Conservation (phyloP, 331 rosid genomes). For the Pyracantha coccinea region DNA sequence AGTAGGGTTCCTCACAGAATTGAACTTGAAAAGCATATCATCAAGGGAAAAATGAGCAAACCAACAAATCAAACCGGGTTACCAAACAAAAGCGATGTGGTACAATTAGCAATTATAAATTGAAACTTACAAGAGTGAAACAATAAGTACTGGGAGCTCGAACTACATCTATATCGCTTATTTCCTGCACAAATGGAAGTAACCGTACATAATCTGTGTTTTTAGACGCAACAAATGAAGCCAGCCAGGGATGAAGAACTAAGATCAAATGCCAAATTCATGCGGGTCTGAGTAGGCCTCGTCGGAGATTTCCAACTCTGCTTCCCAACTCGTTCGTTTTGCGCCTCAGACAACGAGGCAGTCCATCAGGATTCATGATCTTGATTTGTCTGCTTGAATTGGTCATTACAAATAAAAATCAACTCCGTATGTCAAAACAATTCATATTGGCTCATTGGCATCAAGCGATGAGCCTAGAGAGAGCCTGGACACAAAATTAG, state of each 20-base stretch:
- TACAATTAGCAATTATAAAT: constrained; percentile 1
- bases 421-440: constrained; percentile 13
- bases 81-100: neutral
- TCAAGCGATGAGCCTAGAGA: constrained; percentile 4
- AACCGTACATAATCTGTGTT: neutral
- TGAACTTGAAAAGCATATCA: neutral
- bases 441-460: neutral
- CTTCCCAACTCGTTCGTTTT: constrained; percentile 26
- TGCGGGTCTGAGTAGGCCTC: constrained; percentile 1
- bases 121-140: neutral
- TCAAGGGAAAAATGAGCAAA: neutral
- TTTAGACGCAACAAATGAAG: neutral
- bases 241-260: neutral
- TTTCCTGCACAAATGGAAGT: constrained; percentile 12
- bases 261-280: neutral
- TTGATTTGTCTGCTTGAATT: constrained; percentile 26
- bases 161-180: neutral
- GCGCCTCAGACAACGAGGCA: constrained; percentile 20
- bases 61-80: constrained; percentile 5
- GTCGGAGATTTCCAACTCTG: constrained; percentile 18
- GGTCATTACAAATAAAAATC: constrained; percentile 11
- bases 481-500: constrained; percentile 1
- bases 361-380: constrained; percentile 21
- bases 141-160: neutral
- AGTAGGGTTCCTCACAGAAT: neutral